Conservation (phyloP, 2,329 filamentous ascomycete genomes). For the Didymella sp. region DNA sequence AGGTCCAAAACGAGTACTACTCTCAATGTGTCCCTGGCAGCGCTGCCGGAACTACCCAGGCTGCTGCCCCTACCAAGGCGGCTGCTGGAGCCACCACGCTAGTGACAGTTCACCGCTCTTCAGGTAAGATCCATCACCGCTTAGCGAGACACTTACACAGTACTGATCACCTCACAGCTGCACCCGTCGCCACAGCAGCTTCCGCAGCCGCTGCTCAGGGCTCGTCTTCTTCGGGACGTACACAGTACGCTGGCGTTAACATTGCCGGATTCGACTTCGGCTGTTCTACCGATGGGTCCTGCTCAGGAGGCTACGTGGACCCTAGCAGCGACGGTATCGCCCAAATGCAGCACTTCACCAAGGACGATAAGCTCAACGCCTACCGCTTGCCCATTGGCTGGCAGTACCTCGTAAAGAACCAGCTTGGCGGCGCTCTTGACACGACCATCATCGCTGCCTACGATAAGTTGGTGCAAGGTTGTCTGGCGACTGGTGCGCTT, state of each 20-base stretch:
- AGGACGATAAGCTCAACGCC: constrained; percentile 62
- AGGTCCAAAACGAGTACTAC: constrained; percentile 51
- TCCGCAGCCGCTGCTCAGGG: not conserved
- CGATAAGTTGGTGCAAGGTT: constrained; percentile 63
- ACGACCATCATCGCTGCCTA: constrained; percentile 59
- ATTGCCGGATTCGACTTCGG: constrained; percentile 60
- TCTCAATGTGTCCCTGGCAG: constrained; percentile 48
- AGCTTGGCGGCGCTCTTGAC: constrained; percentile 60
- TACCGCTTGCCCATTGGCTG: constrained; percentile 65
- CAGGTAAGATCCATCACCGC: not conserved
- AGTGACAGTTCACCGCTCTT: not conserved
- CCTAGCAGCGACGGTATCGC: constrained; percentile 46
- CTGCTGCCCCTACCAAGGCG: not conserved
- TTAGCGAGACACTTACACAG: not conserved
- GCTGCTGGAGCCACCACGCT: not conserved
- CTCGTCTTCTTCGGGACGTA: constrained; percentile 19
- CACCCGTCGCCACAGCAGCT: not conserved
- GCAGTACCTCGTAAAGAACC: constrained; percentile 65
- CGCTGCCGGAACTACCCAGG: not conserved
- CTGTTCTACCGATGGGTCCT: constrained; percentile 44
- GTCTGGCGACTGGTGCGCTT: constrained; percentile 62
- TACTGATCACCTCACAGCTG: not conserved
- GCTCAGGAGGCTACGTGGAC: constrained; percentile 21
- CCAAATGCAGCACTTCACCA: constrained; percentile 65
- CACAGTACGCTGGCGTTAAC: constrained; percentile 49